Evolutionary conservation across 306 rosid genomes (phyloP).

Genomic region (Acacia crassicarpa): DNA sequence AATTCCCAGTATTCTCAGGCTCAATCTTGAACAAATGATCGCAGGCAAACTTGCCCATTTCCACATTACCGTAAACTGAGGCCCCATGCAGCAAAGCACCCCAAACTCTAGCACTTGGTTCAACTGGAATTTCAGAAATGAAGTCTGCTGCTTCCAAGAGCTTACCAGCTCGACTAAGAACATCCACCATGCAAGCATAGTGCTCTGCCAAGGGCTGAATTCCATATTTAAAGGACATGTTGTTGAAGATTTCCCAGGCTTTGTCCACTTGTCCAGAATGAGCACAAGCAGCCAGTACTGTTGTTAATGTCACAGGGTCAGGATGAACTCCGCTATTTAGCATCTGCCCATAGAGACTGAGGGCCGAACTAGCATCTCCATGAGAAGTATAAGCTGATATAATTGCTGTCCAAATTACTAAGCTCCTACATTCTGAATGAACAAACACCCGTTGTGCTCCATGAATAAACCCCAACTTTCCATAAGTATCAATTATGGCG

Average conservation of each 20-base stretch:
- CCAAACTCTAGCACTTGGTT: slow-evolving; percentile 86
- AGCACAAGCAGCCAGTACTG: slow-evolving; percentile 72
- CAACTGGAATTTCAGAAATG: slow-evolving; percentile 66
- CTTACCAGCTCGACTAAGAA: slow-evolving; percentile 80
- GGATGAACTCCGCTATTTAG: slow-evolving; percentile 64
- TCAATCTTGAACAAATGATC: slow-evolving; percentile 67
- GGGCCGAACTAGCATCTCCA: slow-evolving; percentile 65
- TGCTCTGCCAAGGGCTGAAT: slow-evolving; percentile 77
- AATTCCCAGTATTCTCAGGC: slow-evolving; percentile 81
- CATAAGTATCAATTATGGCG: slow-evolving; percentile 69
- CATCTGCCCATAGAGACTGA: slow-evolving; percentile 63
- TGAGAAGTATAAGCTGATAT: slow-evolving; percentile 81
- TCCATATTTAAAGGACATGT: slow-evolving; percentile 49
- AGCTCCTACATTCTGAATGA: slow-evolving; percentile 52
- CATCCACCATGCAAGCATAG: slow-evolving; percentile 87
- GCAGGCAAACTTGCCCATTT: slow-evolving; percentile 64
- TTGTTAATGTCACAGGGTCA: slow-evolving; percentile 70
- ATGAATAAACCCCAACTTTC: slow-evolving; percentile 65
- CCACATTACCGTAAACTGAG: slow-evolving; percentile 68
- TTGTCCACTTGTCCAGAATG: slow-evolving; percentile 75
- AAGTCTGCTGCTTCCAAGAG: slow-evolving; percentile 68
- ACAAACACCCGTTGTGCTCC: slow-evolving; percentile 61
- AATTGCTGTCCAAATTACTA: slow-evolving; percentile 76
- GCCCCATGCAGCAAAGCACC: slow-evolving; percentile 88
- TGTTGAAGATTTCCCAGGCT: slow-evolving; percentile 74